Evolutionary conservation across 2,329 filamentous ascomycete species (phyloP).

Genomic region (Leptographium wingfieldii): DNA sequence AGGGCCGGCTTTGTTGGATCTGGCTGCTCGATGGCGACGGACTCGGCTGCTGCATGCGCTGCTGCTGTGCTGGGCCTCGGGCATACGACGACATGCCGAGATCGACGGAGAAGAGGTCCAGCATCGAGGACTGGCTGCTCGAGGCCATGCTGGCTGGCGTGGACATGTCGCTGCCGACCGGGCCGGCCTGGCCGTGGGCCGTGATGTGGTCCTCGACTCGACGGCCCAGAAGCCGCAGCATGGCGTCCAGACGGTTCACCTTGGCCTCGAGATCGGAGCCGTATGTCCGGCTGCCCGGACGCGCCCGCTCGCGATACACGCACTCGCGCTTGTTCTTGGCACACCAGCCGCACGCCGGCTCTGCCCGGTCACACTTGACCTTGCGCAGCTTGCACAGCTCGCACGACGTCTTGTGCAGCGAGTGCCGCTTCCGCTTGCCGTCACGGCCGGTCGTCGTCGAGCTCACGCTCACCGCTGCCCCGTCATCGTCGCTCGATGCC

Average conservation of each 20-base stretch:
- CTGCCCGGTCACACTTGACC: constrained; percentile 64
- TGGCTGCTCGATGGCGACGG: too few relatives aligned
- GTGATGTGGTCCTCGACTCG: constrained; percentile 15
- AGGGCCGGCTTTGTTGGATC: not conserved
- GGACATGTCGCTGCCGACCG: not conserved
- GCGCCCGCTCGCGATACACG: constrained; percentile 57
- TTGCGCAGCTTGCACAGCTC: constrained; percentile 74
- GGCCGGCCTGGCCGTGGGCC: not conserved
- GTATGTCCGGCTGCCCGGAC: constrained; percentile 51
- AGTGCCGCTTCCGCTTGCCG: constrained; percentile 18
- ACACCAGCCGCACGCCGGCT: constrained; percentile 60
- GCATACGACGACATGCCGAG: not conserved
- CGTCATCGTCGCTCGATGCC: not conserved
- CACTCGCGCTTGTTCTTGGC: constrained; percentile 47
- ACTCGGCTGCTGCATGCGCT: not conserved
- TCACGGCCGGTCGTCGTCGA: not conserved
- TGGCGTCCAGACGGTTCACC: constrained; percentile 54
- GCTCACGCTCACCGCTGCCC: not conserved
- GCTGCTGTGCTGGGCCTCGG: not conserved
- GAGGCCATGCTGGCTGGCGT: constrained; percentile 11
- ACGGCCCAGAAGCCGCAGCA: constrained; percentile 45
- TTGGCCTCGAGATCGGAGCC: constrained; percentile 64
- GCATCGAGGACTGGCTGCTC: constrained; percentile 17
- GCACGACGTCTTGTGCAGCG: constrained; percentile 36
- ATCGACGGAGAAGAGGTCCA: not conserved